Conservation (phyloP, 768 basidiomycete species). For the Amanita rubescens region DNA sequence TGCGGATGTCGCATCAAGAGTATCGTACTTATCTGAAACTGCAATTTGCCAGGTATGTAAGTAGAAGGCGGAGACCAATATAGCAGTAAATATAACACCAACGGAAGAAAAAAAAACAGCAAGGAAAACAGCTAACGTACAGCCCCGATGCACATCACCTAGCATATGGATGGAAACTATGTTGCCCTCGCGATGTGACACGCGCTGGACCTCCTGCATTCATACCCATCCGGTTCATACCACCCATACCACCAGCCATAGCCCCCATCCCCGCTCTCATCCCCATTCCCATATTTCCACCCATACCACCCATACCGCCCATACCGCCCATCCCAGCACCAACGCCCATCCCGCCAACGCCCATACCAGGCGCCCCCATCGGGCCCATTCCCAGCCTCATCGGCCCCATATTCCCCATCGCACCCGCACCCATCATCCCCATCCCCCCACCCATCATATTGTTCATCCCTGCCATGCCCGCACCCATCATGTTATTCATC, state of each 20-base stretch:
- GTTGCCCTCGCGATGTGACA: conserved; percentile 44
- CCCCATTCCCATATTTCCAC: conserved; percentile 15
- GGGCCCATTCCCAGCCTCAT: conserved; percentile 31
- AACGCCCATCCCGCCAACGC: conserved; percentile 12
- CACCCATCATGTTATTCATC: conserved; percentile 24
- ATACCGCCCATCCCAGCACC: conserved; percentile 9
- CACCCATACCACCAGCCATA: conserved; percentile 10
- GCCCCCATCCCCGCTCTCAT: conserved; percentile 17
- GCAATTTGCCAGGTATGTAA: too few relatives aligned
- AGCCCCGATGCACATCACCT: conserved; percentile 25
- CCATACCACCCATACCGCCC: conserved; percentile 15
- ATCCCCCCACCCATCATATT: conserved; percentile 16
- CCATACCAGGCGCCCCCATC: conserved; percentile 19
- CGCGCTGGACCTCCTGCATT: conserved; percentile 35
- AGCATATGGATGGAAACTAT: conserved; percentile 61
- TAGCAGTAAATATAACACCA: neutral
- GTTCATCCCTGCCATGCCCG: conserved; percentile 20
- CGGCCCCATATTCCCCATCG: conserved; percentile 29
- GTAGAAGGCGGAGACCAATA: neutral
- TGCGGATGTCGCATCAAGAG: too few relatives aligned
- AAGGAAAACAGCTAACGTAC: neutral
- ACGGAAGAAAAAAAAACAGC: neutral
- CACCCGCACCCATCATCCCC: conserved; percentile 20
- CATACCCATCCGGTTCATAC: conserved; percentile 10
- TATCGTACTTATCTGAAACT: too few relatives aligned